Conservation (phyloP, 768 basidiomycete species). For the Phallus indusiatus region DNA sequence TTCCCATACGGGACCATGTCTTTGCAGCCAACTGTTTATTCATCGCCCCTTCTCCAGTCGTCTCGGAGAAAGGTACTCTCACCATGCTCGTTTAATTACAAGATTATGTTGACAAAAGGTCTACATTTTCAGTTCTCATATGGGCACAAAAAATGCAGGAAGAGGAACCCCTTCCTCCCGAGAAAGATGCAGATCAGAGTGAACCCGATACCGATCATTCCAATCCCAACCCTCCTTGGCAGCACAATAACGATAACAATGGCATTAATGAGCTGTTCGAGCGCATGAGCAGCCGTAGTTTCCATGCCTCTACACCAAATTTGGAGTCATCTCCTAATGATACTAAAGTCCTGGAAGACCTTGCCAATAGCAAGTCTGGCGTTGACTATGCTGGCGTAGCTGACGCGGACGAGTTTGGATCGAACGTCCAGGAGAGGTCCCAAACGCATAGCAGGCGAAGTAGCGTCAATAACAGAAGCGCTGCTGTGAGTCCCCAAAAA, state of each 20-base stretch:
- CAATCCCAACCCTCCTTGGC: not conserved
- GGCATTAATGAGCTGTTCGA: not conserved
- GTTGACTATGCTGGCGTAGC: conserved; percentile 9
- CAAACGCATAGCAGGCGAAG: conserved; percentile 5
- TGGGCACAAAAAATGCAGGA: conserved; percentile 9
- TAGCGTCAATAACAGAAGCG: not conserved
- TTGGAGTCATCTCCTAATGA: conserved; percentile 5
- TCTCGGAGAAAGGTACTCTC: conserved; percentile 8
- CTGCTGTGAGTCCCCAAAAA: not conserved
- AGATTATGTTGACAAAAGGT: not conserved
- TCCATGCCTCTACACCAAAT: conserved; percentile 3
- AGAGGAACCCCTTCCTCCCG: conserved; percentile 8
- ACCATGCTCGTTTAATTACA: not conserved
- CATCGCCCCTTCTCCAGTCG: not conserved
- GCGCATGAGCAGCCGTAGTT: not conserved
- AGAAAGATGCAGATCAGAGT: conserved; percentile 7
- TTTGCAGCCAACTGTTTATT: not conserved
- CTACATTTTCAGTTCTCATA: conserved; percentile 4
- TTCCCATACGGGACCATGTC: not conserved
- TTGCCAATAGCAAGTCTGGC: conserved; percentile 9
- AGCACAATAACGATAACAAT: not conserved
- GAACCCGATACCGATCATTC: conserved; percentile 3
- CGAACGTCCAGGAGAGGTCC: conserved; percentile 7
- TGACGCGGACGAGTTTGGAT: conserved; percentile 4
- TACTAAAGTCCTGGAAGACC: conserved; percentile 7